Percentiles rank a stretch among this genome's conserved stretches.
Conservation (phyloP, 768 basidiomycete genomes). For the Leccinum sublutescens region DNA sequence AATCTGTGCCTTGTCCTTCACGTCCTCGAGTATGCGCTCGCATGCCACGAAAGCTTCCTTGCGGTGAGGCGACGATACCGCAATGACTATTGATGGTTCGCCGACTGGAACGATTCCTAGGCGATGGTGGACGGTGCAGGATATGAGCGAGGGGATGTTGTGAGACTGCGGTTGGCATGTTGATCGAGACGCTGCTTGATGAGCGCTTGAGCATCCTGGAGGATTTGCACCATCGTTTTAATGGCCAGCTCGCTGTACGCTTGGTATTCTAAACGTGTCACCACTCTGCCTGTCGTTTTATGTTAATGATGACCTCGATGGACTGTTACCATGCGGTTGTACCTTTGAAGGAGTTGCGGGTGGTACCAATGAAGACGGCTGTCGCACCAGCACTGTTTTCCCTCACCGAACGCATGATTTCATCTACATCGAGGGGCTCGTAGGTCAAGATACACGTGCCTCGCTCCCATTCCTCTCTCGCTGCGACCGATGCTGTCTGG, state of each 20-base stretch:
- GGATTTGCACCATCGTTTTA: slow-evolving; percentile 64
- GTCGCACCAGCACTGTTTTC: slow-evolving; percentile 69
- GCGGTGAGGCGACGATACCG: slow-evolving; percentile 81
- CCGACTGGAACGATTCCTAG: slow-evolving; percentile 77
- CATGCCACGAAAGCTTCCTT: slow-evolving; percentile 78
- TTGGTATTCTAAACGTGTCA: slow-evolving; percentile 77
- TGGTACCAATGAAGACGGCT: slow-evolving; percentile 80
- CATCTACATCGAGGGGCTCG: slow-evolving; percentile 50
- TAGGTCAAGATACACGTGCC: slow-evolving; percentile 55
- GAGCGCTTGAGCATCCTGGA: slow-evolving; percentile 49
- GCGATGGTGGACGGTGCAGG: slow-evolving; percentile 70
- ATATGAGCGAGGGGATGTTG: slow-evolving; percentile 42
- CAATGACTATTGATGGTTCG: slow-evolving; percentile 80
- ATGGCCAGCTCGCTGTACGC: slow-evolving; percentile 80
- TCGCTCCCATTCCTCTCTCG: slow-evolving; percentile 25
- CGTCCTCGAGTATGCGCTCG: slow-evolving; percentile 81
- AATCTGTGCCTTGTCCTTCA: slow-evolving; percentile 80
- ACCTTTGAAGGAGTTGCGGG: slow-evolving; percentile 85
- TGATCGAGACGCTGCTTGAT: slow-evolving; percentile 41
- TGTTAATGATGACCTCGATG: slow-evolving; percentile 7
- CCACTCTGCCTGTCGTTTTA: slow-evolving; percentile 53
- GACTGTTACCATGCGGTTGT: slow-evolving; percentile 1
- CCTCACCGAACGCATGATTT: slow-evolving; percentile 60
- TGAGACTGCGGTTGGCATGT: slow-evolving; percentile 35
- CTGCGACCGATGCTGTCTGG: slow-evolving; percentile 26